Evolutionary conservation across 495 filamentous ascomycete species (phyloP), one percentile per base, ranked within the genome.

Genomic region (Penicillium chermesinum): DNA sequence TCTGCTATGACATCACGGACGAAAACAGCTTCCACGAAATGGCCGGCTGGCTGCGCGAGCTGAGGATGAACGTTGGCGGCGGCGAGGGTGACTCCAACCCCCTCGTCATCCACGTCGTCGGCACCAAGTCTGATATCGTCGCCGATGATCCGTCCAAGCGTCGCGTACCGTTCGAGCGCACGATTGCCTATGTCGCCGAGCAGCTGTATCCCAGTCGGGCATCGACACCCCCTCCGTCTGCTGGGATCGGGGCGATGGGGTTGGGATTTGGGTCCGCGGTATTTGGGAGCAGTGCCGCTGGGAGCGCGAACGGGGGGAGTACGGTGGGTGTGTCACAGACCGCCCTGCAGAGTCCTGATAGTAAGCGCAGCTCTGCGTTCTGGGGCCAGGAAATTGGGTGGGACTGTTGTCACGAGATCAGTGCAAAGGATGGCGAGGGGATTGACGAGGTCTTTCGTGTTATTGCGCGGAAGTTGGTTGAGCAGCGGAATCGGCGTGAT

Each of bases 381-480:
- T 95, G 89, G 89, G 87, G 86, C 2, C 87, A 93, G 58, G 89
- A 96, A 56, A 83, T 88, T 7, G 89, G 89, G 9, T 96, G 90
- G 90, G 91, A 96, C 59, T 91, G 88, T 52, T 96, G 91, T 58
- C 91, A 97, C 67, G 91, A 98, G 71, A 91, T 98, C 56, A 89
- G 84, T 57, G 91, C 91, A 17, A 88, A 90, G 73, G 88, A 87
- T 61, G 93, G 93, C 14, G 91, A 97, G 72, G 91, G 91, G 2
- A 89, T 98, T 9, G 93, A 98, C 43, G 93, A 98, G 71, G 91
- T 98, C 0, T 98, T 98, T 55, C 79, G 90, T 0, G 91, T 96
- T 14, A 93, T 96, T 33, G 89, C 91, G 32, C 73, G 93, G 58
- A 96, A 96, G 67, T 75, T 98, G 46, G 91, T 98, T 22, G 91